Percentiles rank a stretch among this genome's conserved stretches.
These are phyloP conservation scores for Cryphonectria japonica DNA, from an alignment of 2,329 filamentous ascomycete genomes.

Conservation along the genomic window DNA sequence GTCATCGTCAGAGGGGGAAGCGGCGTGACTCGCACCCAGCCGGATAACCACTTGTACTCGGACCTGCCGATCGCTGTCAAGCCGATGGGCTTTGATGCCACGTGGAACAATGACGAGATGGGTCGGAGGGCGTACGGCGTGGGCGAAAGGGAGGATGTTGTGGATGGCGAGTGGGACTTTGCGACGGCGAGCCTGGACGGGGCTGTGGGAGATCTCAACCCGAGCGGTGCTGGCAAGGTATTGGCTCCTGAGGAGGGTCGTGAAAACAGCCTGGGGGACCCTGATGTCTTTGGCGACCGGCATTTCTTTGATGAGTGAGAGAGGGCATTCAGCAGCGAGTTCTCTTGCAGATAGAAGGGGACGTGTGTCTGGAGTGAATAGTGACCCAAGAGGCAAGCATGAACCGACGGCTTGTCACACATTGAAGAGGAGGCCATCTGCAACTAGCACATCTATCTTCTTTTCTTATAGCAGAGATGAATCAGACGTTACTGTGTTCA, in stretches of 20 bases:
- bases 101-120: conserved; percentile 19
- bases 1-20: conserved; percentile 12
- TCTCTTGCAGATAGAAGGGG: not conserved
- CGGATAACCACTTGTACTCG: conserved; percentile 3
- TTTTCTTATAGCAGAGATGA: not conserved
- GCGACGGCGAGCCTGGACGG: not conserved
- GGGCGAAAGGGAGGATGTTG: not conserved
- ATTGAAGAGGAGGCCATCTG: not conserved
- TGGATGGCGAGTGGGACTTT: not conserved
- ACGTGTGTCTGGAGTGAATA: not conserved
- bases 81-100: conserved; percentile 13
- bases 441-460: not conserved
- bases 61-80: conserved; percentile 18
- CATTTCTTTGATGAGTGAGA: not conserved
- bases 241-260: not conserved
- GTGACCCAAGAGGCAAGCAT: not conserved
- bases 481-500: not conserved
- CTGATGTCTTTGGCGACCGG: not conserved
- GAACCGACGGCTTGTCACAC: not conserved
- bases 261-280: not conserved
- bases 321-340: not conserved
- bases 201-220: not conserved
- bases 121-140: not conserved
- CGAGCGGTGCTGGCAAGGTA: too few species aligned
- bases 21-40: not conserved